A percentile compares a stretch with the other conserved stretches of the same genome.
These are phyloP conservation scores for Gonapodya prolifera DNA, from an alignment of 192 early-diverging fungal species.

Conservation along the genomic window DNA sequence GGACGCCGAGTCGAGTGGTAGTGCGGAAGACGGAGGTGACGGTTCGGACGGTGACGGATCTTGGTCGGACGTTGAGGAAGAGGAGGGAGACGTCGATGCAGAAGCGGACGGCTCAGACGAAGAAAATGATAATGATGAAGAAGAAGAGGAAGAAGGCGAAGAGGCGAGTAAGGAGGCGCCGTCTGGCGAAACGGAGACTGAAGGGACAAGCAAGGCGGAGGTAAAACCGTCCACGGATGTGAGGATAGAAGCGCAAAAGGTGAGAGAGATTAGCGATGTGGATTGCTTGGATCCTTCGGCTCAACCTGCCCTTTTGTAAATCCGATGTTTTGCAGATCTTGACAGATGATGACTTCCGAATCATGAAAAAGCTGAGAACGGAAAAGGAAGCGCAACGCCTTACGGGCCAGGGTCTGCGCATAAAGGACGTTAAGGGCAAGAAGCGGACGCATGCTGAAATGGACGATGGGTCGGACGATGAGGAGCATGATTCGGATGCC, in stretches of 20 bases:
- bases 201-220: background rate
- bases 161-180: slow-evolving; percentile 29
- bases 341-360: slow-evolving; percentile 83
- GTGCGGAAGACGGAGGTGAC: slow-evolving; percentile 13
- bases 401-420: slow-evolving; percentile 15
- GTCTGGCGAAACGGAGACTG: slow-evolving; percentile 9
- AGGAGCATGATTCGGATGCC: slow-evolving; percentile 21
- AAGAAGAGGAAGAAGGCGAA: slow-evolving; percentile 24
- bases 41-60: slow-evolving; percentile 24
- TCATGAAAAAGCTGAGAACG: slow-evolving; percentile 62
- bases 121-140: slow-evolving; percentile 28
- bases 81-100: slow-evolving; percentile 22
- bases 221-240: background rate
- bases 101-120: slow-evolving; percentile 13
- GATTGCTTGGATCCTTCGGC: background rate
- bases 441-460: background rate
- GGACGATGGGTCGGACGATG: slow-evolving; percentile 12
- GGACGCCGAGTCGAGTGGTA: slow-evolving; percentile 14
- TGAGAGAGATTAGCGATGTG: background rate
- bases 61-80: slow-evolving; percentile 14
- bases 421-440: slow-evolving; percentile 1
- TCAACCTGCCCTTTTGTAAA: too few species aligned
- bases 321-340: slow-evolving; percentile 39
- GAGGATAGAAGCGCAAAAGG: background rate
- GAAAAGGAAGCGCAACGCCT: slow-evolving; percentile 44